Conservation (phyloP, 768 basidiomycete species). For the Suillus discolor region DNA sequence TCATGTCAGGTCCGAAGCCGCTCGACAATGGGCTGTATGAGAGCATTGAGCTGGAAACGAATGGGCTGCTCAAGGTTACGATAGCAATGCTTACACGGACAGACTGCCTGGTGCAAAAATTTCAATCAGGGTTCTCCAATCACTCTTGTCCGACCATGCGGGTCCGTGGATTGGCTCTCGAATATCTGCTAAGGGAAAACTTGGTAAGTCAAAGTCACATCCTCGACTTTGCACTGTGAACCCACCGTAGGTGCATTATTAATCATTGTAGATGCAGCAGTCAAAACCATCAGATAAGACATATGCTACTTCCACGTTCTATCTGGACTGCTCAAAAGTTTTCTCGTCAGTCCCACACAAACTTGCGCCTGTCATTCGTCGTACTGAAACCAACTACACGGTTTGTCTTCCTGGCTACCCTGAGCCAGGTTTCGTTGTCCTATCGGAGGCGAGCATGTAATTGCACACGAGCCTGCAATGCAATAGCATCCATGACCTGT, state of each 20-base stretch:
- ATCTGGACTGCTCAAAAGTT: background rate
- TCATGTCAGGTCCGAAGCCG: slow-evolving; percentile 11
- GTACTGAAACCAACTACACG: slow-evolving; percentile 18
- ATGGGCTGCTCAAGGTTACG: background rate
- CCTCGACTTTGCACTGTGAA: background rate
- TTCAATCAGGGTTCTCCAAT: background rate
- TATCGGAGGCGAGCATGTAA: slow-evolving; percentile 7
- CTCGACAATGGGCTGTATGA: slow-evolving; percentile 1
- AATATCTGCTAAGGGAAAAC: background rate
- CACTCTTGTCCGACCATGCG: background rate
- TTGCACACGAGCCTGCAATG: background rate
- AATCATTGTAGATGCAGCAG: background rate
- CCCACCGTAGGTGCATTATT: background rate
- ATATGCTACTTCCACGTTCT: background rate
- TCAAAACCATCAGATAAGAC: background rate
- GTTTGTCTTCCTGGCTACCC: slow-evolving; percentile 13
- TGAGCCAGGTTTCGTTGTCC: slow-evolving; percentile 21
- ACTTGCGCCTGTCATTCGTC: background rate
- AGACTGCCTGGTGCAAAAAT: background rate
- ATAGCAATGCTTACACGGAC: slow-evolving; percentile 2
- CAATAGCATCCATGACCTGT: background rate
- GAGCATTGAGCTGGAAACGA: background rate
- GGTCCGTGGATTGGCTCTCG: background rate
- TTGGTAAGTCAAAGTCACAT: slow-evolving; percentile 6
- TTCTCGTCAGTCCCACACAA: background rate